Percentiles rank a stretch among this genome's conserved stretches.
phyloP scores from a whole-genome alignment of 441 rosid species.

The Melastoma candidum region DNA sequence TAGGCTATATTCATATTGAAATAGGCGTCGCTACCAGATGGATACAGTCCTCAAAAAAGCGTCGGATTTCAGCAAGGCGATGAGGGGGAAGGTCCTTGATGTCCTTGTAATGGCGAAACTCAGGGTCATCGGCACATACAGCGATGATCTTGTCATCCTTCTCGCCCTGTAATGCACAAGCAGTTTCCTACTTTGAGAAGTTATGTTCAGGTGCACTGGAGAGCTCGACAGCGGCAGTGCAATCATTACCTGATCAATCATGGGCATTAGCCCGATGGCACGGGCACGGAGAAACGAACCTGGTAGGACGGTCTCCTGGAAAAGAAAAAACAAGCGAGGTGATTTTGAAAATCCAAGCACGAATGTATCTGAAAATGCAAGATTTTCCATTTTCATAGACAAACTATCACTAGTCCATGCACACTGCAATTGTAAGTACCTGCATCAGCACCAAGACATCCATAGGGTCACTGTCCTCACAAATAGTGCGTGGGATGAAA shows the following conservation, averaged over 20 bases:
- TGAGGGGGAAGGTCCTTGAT: conserved; percentile 96
- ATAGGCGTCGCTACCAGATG: conserved; percentile 4
- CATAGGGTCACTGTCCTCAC: conserved; percentile 97
- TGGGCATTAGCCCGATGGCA: conserved; percentile 97
- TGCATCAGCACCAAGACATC: conserved; percentile 94
- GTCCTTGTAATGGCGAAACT: conserved; percentile 87
- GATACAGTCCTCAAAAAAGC: conserved; percentile 99
- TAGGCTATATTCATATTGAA: too few species aligned
- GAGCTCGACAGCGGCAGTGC: too few species aligned
- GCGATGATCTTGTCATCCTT: conserved; percentile 98
- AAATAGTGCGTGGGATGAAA: conserved; percentile 86
- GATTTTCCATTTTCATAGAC: too few species aligned
- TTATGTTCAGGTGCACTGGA: too few species aligned
- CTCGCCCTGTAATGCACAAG: conserved; percentile 52
- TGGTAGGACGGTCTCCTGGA: conserved; percentile 82
- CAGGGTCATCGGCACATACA: conserved; percentile 98
- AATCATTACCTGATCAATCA: conserved; percentile 71
- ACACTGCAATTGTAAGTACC: conserved; percentile 24
- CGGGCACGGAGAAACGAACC: conserved; percentile 93
- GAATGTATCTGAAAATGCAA: too few species aligned
- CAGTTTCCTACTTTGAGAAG: too few species aligned
- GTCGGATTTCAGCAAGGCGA: conserved; percentile 96
- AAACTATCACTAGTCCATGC: too few species aligned
- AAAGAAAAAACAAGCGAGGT: not conserved
- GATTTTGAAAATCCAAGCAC: too few species aligned